Percentiles rank a stretch among this genome's conserved stretches.
Conservation (phyloP, 148 eudicot species). For the Mesembryanthemum crystallinum region DNA sequence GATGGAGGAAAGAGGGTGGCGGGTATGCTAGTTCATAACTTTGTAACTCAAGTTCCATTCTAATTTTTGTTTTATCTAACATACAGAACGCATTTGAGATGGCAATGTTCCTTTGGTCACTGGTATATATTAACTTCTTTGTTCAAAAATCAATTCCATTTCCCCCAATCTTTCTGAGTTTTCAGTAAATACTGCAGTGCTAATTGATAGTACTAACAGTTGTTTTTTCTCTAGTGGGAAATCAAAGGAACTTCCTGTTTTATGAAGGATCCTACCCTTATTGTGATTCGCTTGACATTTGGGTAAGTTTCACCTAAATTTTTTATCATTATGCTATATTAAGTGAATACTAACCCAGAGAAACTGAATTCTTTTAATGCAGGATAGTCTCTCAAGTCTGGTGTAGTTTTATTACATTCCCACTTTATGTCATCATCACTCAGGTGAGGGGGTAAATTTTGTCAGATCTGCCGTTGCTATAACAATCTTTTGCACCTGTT, state of each 20-base stretch:
- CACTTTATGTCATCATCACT: constrained; percentile 70
- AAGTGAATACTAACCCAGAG: not conserved
- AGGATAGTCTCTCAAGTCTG: constrained; percentile 67
- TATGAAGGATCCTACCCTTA: constrained; percentile 40
- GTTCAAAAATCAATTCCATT: not conserved
- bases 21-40: not conserved
- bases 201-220: not conserved
- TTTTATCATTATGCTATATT: not conserved
- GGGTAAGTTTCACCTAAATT: constrained; percentile 40
- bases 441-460: constrained; percentile 37
- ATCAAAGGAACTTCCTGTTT: constrained; percentile 51
- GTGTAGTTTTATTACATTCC: constrained; percentile 82
- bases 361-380: constrained; percentile 14
- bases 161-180: not conserved
- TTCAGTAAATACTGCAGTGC: not conserved
- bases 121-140: constrained; percentile 41
- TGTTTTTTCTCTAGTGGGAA: constrained; percentile 54
- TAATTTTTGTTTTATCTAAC: not conserved
- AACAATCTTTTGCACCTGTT: not conserved
- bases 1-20: not conserved
- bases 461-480: not conserved
- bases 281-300: constrained; percentile 57
- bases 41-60: not conserved
- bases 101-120: constrained; percentile 74
- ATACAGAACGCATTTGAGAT: constrained; percentile 73